These are phyloP conservation scores for Xylariaceae sp. DNA, from an alignment of 2,329 filamentous ascomycete species.

Conservation along the genomic window DNA sequence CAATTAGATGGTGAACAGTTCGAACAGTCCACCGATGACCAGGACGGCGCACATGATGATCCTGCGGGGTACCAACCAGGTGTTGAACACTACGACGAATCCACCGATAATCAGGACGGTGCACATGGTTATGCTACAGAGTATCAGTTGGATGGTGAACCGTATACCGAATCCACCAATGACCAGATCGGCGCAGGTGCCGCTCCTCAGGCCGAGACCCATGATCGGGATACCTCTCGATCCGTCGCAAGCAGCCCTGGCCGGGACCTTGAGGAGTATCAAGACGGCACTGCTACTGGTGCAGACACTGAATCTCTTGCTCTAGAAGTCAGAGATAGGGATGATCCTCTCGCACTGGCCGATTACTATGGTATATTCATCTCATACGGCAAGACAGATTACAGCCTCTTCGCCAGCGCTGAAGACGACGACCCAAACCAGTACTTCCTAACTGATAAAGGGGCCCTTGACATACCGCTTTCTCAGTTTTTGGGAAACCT, in stretches of 20 bases:
- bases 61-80: constrained; percentile 21
- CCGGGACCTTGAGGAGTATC: not conserved
- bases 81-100: constrained; percentile 19
- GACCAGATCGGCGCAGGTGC: constrained; percentile 1
- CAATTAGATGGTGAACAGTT: constrained; percentile 9
- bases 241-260: constrained; percentile 1
- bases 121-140: constrained; percentile 8
- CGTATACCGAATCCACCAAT: constrained; percentile 18
- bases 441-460: constrained; percentile 32
- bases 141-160: constrained; percentile 8
- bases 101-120: constrained; percentile 20
- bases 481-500: constrained; percentile 28
- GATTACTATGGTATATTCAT: constrained; percentile 29
- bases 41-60: not conserved
- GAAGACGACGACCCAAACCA: constrained; percentile 32
- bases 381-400: constrained; percentile 31
- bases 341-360: constrained; percentile 23
- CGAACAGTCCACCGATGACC: constrained; percentile 17
- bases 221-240: constrained; percentile 4
- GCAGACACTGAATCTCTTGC: not conserved
- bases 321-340: constrained; percentile 6
- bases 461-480: constrained; percentile 26
- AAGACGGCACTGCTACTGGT: not conserved
- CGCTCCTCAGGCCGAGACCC: constrained; percentile 7
- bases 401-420: constrained; percentile 31